phyloP scores from a whole-genome alignment of 306 rosid genomes.

The Astragalus membranaceus region DNA sequence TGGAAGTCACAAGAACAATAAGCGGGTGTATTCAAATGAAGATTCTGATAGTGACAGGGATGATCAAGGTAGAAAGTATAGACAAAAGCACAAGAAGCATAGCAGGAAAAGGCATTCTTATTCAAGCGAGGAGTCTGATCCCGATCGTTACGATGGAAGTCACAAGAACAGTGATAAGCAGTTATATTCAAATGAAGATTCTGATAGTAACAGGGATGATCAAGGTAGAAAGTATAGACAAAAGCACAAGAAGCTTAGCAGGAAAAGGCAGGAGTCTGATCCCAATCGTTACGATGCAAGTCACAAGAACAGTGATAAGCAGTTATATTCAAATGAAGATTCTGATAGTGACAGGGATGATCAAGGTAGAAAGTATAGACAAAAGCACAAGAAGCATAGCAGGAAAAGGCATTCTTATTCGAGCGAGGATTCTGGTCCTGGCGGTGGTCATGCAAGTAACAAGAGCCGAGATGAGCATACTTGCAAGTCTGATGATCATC shows the following conservation, averaged over 20 bases:
- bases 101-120: constrained; percentile 19
- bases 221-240: too few relatives aligned
- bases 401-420: constrained; percentile 18
- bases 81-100: constrained; percentile 21
- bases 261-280: constrained; percentile 20
- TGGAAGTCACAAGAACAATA: constrained; percentile 22
- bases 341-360: constrained; percentile 33
- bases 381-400: constrained; percentile 21
- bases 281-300: constrained; percentile 7
- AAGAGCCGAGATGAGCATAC: constrained; percentile 16
- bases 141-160: too few relatives aligned
- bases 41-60: constrained; percentile 37
- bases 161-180: too few relatives aligned
- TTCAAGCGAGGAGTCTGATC: neutral
- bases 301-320: constrained; percentile 11
- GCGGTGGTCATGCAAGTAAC: neutral
- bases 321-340: constrained; percentile 23
- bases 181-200: too few relatives aligned
- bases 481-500: constrained; percentile 21
- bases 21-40: constrained; percentile 12
- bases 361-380: constrained; percentile 33
- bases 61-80: constrained; percentile 31
- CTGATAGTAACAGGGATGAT: too few relatives aligned
- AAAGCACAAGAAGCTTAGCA: too few relatives aligned
- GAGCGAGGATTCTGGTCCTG: constrained; percentile 28